These are phyloP conservation scores for Leishmania tarentolae DNA, from an alignment of 208 protist genomes.

Conservation along the genomic window DNA sequence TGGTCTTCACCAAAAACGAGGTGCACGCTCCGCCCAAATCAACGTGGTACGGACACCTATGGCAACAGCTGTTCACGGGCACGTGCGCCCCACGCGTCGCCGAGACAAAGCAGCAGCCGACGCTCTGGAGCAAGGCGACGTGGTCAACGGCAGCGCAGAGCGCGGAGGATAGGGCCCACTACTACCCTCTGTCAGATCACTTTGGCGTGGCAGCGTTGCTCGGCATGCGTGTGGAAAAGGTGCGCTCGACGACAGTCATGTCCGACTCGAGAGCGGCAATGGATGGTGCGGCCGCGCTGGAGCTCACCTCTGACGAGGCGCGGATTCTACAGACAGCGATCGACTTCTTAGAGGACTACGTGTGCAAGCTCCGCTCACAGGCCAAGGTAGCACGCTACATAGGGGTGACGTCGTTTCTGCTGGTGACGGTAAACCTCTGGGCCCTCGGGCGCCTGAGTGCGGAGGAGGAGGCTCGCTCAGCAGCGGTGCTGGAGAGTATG, in stretches of 20 bases:
- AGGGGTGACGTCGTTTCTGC: conserved; percentile 26
- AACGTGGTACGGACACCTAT: conserved; percentile 18
- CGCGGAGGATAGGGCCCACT: background rate
- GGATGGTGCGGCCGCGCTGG: background rate
- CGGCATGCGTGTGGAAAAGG: conserved; percentile 28
- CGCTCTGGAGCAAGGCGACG: background rate
- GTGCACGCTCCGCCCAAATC: conserved; percentile 34
- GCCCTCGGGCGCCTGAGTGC: conserved; percentile 19
- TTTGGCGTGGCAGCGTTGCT: conserved; percentile 83
- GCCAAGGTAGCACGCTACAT: conserved; percentile 44
- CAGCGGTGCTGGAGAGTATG: conserved; percentile 42
- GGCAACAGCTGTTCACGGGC: conserved; percentile 30
- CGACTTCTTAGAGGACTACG: conserved; percentile 47
- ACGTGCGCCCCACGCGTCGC: background rate
- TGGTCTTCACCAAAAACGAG: conserved; percentile 79
- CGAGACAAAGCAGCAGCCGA: background rate
- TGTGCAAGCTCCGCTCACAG: conserved; percentile 42
- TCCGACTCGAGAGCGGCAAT: background rate
- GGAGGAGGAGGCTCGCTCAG: conserved; percentile 36
- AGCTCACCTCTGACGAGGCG: conserved; percentile 46
- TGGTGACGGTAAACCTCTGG: conserved; percentile 41
- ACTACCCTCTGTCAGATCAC: conserved; percentile 84
- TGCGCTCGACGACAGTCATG: background rate
- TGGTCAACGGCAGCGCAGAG: background rate
- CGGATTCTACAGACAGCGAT: conserved; percentile 43